Evolutionary conservation across 768 basidiomycete genomes (phyloP).

Genomic region (Phlebiopsis gigantea): DNA sequence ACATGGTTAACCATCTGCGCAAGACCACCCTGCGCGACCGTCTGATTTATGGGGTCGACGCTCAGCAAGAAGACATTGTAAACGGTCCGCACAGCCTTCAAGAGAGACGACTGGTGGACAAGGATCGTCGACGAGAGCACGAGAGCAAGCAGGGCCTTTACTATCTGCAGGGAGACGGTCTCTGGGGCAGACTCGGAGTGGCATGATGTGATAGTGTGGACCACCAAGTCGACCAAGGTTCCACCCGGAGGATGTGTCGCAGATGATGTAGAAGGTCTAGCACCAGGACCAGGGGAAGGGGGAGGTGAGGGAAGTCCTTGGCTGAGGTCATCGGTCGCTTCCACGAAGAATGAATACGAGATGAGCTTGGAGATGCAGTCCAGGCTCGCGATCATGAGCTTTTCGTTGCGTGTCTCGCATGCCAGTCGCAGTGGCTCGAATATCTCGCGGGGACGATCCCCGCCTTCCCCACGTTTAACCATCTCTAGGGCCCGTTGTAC

Average conservation of each 20-base stretch:
- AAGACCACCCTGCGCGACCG: constrained; percentile 95
- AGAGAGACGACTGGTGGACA: constrained; percentile 92
- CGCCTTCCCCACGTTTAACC: constrained; percentile 69
- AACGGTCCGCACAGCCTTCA: constrained; percentile 95
- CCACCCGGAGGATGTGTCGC: constrained; percentile 53
- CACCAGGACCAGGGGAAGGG: constrained; percentile 51
- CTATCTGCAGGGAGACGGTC: constrained; percentile 90
- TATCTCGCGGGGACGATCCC: constrained; percentile 77
- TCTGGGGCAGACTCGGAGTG: constrained; percentile 87
- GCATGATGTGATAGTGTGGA: constrained; percentile 89
- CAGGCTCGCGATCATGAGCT: constrained; percentile 92
- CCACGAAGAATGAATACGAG: constrained; percentile 94
- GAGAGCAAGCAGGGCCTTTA: constrained; percentile 88
- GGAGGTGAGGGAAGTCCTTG: constrained; percentile 64
- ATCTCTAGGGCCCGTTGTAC: constrained; percentile 79
- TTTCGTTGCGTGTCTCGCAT: constrained; percentile 91
- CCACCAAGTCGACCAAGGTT: constrained; percentile 87
- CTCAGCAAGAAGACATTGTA: constrained; percentile 97
- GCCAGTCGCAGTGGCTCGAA: constrained; percentile 95
- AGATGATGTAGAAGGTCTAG: constrained; percentile 29
- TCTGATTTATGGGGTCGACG: constrained; percentile 87
- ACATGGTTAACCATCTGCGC: constrained; percentile 99
- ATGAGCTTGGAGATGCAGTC: constrained; percentile 98
- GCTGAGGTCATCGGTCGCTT: constrained; percentile 35
- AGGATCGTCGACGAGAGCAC: constrained; percentile 82